Base-by-base conservation (phyloP, 306 rosid species). In the Coriaria nepalensis region DNA sequence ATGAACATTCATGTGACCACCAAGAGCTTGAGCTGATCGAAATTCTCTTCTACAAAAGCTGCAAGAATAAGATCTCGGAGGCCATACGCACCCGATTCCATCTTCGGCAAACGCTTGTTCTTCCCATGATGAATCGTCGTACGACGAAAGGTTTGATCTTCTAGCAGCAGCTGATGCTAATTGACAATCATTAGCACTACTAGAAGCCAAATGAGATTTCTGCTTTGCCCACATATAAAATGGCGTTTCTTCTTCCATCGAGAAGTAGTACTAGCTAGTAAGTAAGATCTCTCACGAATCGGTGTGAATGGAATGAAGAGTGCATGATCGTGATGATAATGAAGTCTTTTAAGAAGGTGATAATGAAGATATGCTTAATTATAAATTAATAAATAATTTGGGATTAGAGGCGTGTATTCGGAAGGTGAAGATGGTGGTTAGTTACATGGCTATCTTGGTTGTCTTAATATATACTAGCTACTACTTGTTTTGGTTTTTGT, bases 1-100 rank as follows among this genome's bases (percentile, higher is more conserved):
- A 60, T 88, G 97, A 42, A 88, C 95, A 62, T 88, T 88, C 97
- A 88, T 88, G 54, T 88, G 97, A 52, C 97, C 95, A 1, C 97
- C 95, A 0, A 88, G 66, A 11, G 97, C 97, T 56, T 88, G 97
- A 43, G 97, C 97, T 5, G 95, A 88, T 49, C 93, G 68, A 53
- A 88, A 88, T 66, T 88, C 93, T 61, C 95, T 81, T 62, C 86
- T 57, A 59, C 97, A 88, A 34, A 88, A 88, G 53, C 90, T 84
- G 62, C 97, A 88, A 52, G 93, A 72, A 46, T 88, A 88, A 43
- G 90, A 88, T 57, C 95, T 82, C 8, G 95, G 97, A 0, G 97
- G 97, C 97, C 97, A 88, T 52, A 78, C 50, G 51, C 96, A 83
- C 0, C 94, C 87, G 0, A 86, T 72, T 2, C 93, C 77, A 9